Evolutionary conservation across 2,329 filamentous ascomycete species (phyloP).

Genomic region (Chaetothyriales sp.): DNA sequence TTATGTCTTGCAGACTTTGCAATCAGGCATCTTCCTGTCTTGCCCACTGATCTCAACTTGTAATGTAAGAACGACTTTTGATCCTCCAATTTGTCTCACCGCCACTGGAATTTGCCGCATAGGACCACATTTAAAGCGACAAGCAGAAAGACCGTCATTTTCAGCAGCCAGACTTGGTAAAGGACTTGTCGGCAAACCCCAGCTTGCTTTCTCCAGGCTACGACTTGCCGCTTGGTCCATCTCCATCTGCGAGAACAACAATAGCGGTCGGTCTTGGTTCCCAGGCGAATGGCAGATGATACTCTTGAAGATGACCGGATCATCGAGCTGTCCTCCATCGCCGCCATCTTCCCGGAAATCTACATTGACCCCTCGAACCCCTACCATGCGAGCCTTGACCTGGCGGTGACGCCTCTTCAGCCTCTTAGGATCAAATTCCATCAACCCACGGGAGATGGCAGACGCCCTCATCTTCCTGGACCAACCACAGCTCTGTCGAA

Average conservation of each 20-base stretch:
- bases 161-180: too few relatives aligned
- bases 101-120: too few relatives aligned
- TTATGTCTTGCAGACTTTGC: too few relatives aligned
- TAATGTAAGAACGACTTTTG: too few relatives aligned
- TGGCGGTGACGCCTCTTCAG: conserved; percentile 41
- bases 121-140: too few relatives aligned
- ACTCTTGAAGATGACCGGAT: conserved; percentile 41
- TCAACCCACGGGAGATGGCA: conserved; percentile 24
- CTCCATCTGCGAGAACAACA: not conserved
- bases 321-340: conserved; percentile 46
- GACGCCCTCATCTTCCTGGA: conserved; percentile 24
- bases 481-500: conserved; percentile 23
- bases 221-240: not conserved
- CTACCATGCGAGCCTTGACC: conserved; percentile 40
- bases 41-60: too few relatives aligned
- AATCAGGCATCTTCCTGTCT: too few relatives aligned
- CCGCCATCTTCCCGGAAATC: conserved; percentile 51
- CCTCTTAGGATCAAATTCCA: conserved; percentile 37
- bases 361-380: conserved; percentile 32
- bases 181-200: too few relatives aligned
- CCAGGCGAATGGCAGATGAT: not conserved
- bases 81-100: too few relatives aligned
- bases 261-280: not conserved
- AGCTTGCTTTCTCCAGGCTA: not conserved
- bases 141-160: too few relatives aligned